These are phyloP conservation scores for Eimeria zaria DNA, from an alignment of 169 alveolate genomes.

Conservation along the genomic window DNA sequence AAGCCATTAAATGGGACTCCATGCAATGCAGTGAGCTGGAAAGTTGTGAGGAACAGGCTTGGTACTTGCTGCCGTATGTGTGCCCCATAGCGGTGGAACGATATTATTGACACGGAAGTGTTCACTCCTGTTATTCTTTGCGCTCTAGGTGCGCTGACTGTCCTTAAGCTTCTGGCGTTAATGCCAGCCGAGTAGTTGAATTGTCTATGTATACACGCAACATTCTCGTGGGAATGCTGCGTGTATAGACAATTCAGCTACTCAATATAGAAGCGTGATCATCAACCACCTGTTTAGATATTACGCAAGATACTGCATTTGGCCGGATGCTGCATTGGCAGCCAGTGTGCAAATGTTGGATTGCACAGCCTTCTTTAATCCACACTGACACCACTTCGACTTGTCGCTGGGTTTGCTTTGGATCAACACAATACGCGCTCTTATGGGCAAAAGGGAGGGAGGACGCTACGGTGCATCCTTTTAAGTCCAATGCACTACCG, in stretches of 20 bases:
- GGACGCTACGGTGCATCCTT: background rate
- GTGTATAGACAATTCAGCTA: too few species aligned
- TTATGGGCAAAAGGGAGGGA: too few species aligned
- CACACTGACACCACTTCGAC: background rate
- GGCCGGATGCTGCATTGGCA: background rate
- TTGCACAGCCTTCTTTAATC: background rate
- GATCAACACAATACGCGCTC: background rate
- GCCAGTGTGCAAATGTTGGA: background rate
- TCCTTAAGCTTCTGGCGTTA: background rate
- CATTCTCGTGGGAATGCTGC: background rate
- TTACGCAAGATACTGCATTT: background rate
- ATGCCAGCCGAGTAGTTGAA: background rate
- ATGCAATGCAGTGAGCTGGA: background rate
- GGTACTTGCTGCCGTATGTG: background rate
- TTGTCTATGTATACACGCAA: background rate
- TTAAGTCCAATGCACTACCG: background rate
- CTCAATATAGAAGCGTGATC: too few species aligned
- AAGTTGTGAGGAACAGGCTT: background rate
- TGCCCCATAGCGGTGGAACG: background rate
- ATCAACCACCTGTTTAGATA: background rate
- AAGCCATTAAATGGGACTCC: background rate
- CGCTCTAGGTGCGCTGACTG: background rate
- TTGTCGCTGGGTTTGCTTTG: background rate
- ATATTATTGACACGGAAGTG: background rate
- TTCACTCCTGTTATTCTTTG: too few species aligned